These are phyloP conservation scores for Strobilomyces dryophilus DNA, from an alignment of 768 basidiomycete species.

Conservation along the genomic window DNA sequence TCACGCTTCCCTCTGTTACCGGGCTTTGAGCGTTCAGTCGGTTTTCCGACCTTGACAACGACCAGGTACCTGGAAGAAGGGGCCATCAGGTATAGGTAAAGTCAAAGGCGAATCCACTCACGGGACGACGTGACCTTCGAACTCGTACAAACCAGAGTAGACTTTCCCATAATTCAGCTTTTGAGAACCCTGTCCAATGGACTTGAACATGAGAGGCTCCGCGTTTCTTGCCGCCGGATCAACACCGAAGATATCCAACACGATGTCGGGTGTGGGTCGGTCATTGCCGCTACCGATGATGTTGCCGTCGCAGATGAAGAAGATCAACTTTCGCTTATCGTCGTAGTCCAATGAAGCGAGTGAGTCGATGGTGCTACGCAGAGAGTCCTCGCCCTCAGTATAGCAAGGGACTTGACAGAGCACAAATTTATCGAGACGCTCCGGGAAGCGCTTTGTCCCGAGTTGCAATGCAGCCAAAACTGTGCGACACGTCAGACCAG, in stretches of 20 bases:
- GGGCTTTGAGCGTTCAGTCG: slow-evolving; percentile 59
- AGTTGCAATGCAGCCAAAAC: slow-evolving; percentile 66
- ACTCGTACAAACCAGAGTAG: slow-evolving; percentile 68
- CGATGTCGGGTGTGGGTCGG: slow-evolving; percentile 60
- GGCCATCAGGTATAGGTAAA: background rate
- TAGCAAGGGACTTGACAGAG: slow-evolving; percentile 69
- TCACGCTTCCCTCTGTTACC: slow-evolving; percentile 69
- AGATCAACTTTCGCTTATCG: slow-evolving; percentile 65
- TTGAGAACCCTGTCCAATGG: slow-evolving; percentile 62
- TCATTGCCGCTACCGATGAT: slow-evolving; percentile 71
- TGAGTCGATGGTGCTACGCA: slow-evolving; percentile 66
- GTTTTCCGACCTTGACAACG: slow-evolving; percentile 63
- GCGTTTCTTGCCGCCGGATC: slow-evolving; percentile 59
- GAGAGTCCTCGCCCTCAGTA: slow-evolving; percentile 66
- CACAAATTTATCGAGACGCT: slow-evolving; percentile 66
- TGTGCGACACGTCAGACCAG: slow-evolving; percentile 23
- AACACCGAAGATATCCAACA: slow-evolving; percentile 63
- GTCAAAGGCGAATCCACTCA: slow-evolving; percentile 27
- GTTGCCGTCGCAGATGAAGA: slow-evolving; percentile 67
- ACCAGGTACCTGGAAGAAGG: slow-evolving; percentile 47
- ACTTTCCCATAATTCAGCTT: slow-evolving; percentile 69
- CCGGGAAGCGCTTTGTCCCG: slow-evolving; percentile 54
- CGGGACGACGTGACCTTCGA: slow-evolving; percentile 67
- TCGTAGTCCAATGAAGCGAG: slow-evolving; percentile 62
- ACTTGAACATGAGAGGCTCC: slow-evolving; percentile 64